Evolutionary conservation across 345 rosid genomes (phyloP), one percentile per base, ranked within the genome.

Genomic region (Bruguiera sexangula): DNA sequence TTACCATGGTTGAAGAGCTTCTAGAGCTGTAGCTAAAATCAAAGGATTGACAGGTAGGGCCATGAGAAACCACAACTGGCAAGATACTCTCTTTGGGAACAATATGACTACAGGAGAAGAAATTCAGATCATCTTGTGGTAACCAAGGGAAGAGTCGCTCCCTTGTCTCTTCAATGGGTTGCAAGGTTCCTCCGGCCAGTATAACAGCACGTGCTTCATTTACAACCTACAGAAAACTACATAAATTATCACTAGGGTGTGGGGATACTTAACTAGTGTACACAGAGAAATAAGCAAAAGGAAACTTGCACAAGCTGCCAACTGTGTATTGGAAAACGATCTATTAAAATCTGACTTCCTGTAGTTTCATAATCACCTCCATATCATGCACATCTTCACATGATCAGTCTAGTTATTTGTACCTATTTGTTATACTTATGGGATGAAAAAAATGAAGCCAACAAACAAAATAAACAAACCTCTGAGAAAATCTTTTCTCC

Each of bases 141-240:
- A 94, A 75, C 89, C 93, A 77, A 20, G 98, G 96, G 78, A 94
- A 91, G 69, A 91, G 97, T 43, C 96, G 82, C 71, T 88, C 97
- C 78, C 95, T 89, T 61, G 96, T 88, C 81, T 89, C 97, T 86
- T 91, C 96, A 60, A 94, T 82, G 60, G 98, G 98, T 77, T 94
- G 97, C 79, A 94, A 85, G 74, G 98, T 94, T 68, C 97, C 98
- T 51, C 98, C 98, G 0, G 96, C 96, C 78, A 91, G 76, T 73
- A 94, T 69, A 69, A 94, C 89, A 62, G 97, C 92, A 65, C 76
- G 97, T 57, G 93, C 92, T 79, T 91, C 88, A 69, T 86, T 80
- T 68, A 86, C 91, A 79, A 94, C 85, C 98, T 91, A 78, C 75
- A 66, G 31, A 69, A 66, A 62, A 70, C 31, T 59, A 64, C 71